These are phyloP conservation scores for Podosphaera aphanis DNA, from an alignment of 2,329 filamentous ascomycete species.

Conservation along the genomic window DNA sequence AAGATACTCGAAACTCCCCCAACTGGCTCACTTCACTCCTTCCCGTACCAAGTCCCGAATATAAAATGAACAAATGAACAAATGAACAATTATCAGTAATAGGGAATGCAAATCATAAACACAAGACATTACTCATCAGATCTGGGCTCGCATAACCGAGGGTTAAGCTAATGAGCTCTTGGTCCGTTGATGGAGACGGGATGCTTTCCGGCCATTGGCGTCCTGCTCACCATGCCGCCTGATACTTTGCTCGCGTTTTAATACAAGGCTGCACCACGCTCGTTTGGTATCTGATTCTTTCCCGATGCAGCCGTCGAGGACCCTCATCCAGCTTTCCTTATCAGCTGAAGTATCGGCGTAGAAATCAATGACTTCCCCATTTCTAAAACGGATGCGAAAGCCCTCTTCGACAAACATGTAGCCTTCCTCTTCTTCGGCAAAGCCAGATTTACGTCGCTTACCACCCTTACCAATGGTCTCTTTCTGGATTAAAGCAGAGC, in stretches of 20 bases:
- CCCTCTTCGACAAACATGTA: constrained; percentile 99
- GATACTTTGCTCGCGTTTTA: constrained; percentile 30
- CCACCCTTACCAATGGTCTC: constrained; percentile 57
- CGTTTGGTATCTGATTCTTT: constrained; percentile 24
- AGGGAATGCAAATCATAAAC: no score
- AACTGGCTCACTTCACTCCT: no score
- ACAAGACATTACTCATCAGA: no score
- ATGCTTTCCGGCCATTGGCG: no score
- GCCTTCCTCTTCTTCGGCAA: constrained; percentile 93
- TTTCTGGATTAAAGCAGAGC: constrained; percentile 58
- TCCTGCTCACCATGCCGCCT: constrained; percentile 6
- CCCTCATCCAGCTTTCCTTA: constrained; percentile 89
- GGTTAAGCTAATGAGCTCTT: no score
- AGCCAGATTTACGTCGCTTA: constrained; percentile 72
- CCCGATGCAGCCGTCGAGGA: constrained; percentile 46
- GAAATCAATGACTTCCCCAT: constrained; percentile 48
- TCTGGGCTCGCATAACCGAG: no score
- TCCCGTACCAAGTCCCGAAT: no score
- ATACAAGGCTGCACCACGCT: constrained; percentile 44
- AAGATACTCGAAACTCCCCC: no score
- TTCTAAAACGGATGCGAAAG: constrained; percentile 95
- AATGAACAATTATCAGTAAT: no score
- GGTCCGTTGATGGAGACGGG: no score
- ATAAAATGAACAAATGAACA: no score
- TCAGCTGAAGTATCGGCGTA: constrained; percentile 47